Evolutionary conservation across 108 stramenopile genomes (phyloP).

Genomic region (Skeletonema menzelii): DNA sequence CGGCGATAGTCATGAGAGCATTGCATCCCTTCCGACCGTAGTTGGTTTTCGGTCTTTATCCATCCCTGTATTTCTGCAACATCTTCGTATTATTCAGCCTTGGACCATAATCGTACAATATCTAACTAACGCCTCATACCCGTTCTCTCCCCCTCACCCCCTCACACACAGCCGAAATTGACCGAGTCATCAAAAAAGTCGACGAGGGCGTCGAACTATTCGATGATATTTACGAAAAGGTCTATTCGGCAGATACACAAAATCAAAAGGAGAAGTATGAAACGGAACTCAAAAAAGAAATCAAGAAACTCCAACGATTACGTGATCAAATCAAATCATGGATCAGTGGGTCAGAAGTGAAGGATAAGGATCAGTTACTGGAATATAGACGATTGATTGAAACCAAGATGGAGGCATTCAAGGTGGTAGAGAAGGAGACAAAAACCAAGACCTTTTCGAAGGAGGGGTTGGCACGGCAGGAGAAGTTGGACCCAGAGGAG

Average conservation of each 20-base stretch:
- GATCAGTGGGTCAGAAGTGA: constrained; percentile 95
- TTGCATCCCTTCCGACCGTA: no score
- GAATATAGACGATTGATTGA: constrained; percentile 90
- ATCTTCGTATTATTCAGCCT: no score
- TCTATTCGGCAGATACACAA: constrained; percentile 93
- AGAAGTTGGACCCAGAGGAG: constrained; percentile 78
- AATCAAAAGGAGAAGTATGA: constrained; percentile 99
- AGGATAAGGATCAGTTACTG: constrained; percentile 92
- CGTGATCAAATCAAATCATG: constrained; percentile 99
- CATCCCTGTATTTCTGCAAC: no score
- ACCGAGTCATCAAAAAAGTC: constrained; percentile 94
- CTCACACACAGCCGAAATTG: constrained; percentile 78
- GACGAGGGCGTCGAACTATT: constrained; percentile 98
- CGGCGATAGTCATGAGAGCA: no score
- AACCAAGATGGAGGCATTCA: constrained; percentile 99
- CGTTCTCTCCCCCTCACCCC: background rate
- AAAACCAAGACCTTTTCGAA: constrained; percentile 99
- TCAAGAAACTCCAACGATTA: constrained; percentile 97
- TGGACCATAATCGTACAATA: no score
- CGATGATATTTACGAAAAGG: constrained; percentile 99
- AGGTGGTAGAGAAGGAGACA: constrained; percentile 98
- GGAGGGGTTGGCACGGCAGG: constrained; percentile 90
- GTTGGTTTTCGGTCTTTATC: no score
- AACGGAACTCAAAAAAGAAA: constrained; percentile 98
- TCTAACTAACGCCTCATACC: background rate